phyloP scores from a whole-genome alignment of 139 green algal species.

The Chlamydomonas applanata region DNA sequence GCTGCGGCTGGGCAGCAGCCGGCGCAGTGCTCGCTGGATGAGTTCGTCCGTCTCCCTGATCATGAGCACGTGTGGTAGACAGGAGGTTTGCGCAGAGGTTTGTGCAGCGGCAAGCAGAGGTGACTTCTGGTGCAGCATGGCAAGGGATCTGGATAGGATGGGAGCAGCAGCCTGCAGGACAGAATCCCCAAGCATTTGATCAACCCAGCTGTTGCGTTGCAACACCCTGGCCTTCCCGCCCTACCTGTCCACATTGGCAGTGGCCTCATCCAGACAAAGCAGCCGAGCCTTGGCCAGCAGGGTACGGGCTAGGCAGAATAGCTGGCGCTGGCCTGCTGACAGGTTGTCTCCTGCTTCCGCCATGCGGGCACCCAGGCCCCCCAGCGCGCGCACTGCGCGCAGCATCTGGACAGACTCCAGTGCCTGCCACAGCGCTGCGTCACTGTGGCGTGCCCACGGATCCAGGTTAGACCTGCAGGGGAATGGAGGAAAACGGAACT shows the following conservation, averaged over 20 bases:
- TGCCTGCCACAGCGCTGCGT: constrained; percentile 71
- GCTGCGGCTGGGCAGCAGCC: constrained; percentile 1
- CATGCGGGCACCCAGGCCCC: constrained; percentile 48
- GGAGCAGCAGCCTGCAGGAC: no score
- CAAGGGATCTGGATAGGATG: no score
- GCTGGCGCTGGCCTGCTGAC: constrained; percentile 77
- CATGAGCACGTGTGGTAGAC: no score
- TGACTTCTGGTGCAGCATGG: no score
- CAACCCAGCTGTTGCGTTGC: no score
- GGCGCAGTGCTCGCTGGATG: constrained; percentile 58
- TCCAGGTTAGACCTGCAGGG: constrained; percentile 78
- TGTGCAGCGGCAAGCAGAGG: no score
- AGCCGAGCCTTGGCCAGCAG: constrained; percentile 56
- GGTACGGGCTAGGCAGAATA: constrained; percentile 77
- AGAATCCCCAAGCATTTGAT: no score
- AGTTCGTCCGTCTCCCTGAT: constrained; percentile 70
- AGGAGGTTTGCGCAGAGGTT: no score
- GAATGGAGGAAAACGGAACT: no score
- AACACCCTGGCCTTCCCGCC: no score
- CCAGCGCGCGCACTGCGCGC: constrained; percentile 14
- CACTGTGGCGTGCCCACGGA: constrained; percentile 62
- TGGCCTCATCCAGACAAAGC: constrained; percentile 74
- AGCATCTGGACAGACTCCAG: constrained; percentile 53
- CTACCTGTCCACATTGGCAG: constrained; percentile 87
- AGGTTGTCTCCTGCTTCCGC: constrained; percentile 76